A percentile compares a stretch with the other conserved stretches of the same genome.
Conservation (phyloP, 176 grass and related monocot species). For the Phoenix dactylifera region DNA sequence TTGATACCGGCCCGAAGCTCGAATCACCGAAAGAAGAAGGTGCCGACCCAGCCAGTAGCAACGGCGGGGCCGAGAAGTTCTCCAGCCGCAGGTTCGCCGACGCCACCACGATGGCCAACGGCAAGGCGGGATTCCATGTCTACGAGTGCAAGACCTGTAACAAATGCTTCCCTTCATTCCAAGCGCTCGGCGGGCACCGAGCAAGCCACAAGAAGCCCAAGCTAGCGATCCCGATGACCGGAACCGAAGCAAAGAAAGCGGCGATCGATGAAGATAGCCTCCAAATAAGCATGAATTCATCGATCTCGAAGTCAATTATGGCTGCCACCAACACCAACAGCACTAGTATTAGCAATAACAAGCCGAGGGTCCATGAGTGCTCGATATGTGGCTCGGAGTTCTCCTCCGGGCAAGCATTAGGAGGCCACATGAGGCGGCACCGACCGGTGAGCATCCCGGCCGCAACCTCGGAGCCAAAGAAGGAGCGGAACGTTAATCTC, state of each 20-base stretch:
- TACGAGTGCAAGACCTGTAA: conserved; percentile 27
- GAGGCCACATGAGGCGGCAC: conserved; percentile 31
- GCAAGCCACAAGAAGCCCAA: no score
- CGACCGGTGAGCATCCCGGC: not conserved
- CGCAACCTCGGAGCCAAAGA: not conserved
- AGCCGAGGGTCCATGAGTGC: conserved; percentile 16
- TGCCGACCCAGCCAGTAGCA: no score
- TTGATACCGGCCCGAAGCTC: no score
- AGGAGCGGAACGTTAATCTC: not conserved
- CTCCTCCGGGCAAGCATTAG: conserved; percentile 20
- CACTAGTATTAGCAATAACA: not conserved
- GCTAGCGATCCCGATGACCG: no score
- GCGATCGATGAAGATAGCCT: not conserved
- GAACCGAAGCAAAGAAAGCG: conserved; percentile 4
- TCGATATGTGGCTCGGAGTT: conserved; percentile 22
- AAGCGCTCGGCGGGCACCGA: no score
- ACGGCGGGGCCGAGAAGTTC: not conserved
- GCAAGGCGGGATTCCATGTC: not conserved
- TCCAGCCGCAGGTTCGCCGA: not conserved
- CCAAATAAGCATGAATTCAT: not conserved
- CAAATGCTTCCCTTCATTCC: conserved; percentile 3
- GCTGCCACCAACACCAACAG: not conserved
- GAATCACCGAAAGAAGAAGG: not conserved
- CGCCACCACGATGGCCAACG: not conserved
- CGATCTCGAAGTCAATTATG: not conserved